A percentile compares a stretch with the other conserved stretches of the same genome.
These are phyloP conservation scores for Pseudopediastrum boryanum DNA, from an alignment of 139 green algal genomes.

Conservation along the genomic window DNA sequence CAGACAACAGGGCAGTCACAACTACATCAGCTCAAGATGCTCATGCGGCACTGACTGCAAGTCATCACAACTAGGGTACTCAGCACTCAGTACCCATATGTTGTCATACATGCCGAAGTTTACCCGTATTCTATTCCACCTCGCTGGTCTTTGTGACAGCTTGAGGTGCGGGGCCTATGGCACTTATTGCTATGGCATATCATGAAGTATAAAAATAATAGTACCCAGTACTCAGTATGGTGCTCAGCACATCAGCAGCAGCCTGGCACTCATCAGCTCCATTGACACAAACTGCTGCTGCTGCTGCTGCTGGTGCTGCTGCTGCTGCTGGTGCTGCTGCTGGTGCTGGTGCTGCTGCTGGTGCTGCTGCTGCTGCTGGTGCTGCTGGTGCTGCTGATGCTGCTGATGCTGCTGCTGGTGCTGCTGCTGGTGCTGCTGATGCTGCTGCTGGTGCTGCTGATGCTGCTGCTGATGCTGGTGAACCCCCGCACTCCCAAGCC, in stretches of 20 bases:
- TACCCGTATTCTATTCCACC: not conserved
- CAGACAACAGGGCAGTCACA: no score
- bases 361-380: not conserved
- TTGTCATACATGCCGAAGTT: no score
- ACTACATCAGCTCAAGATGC: no score
- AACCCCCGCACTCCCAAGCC: not conserved
- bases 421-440: not conserved
- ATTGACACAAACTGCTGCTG: not conserved
- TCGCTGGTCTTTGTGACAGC: not conserved
- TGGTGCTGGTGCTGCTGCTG: slow-evolving; percentile 14
- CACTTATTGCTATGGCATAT: slow-evolving; percentile 2
- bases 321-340: not conserved
- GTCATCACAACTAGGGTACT: no score
- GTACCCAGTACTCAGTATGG: not conserved
- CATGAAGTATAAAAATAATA: not conserved
- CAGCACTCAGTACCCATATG: no score
- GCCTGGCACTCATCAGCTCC: not conserved
- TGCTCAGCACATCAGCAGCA: not conserved
- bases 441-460: not conserved
- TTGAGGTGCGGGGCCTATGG: no score
- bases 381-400: not conserved
- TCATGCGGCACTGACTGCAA: no score
- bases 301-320: not conserved
- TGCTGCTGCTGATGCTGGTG: not conserved
- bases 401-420: not conserved